Base-by-base conservation (phyloP, 2,329 filamentous ascomycete genomes). In the Colletotrichum paranaense region DNA sequence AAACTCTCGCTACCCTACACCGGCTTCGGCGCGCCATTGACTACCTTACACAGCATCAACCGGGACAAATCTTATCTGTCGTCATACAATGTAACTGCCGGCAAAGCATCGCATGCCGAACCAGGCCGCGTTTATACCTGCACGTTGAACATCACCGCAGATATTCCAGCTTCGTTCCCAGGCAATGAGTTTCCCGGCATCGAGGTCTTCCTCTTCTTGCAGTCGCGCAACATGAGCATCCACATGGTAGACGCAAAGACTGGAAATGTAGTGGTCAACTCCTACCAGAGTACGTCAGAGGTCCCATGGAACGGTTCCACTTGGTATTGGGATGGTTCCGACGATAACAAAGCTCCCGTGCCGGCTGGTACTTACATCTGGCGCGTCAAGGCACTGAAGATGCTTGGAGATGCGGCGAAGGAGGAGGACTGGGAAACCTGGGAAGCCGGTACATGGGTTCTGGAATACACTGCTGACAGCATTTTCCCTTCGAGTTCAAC, bases 301-400 rank as follows among this genome's bases (percentile, higher is more conserved):
- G 58, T 38, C 14, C 1, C 49, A 3, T 72, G 69, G 65, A 59
- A 58, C 4, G 35, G 2, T 2, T n/a, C 30, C 5, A 26, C 19
- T 0, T 72, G 69, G 69, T 72, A 68, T 11, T 68, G 69, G 69
- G 58, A 72, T 2, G 69, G 69, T 1, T 55, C 65, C 6, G 69
- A 72, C 11, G 69, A 11, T 2, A 55, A 68, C n/a, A 72, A 68
- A 28, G 24, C 52, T 1, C 62, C 42, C 19, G 24, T 68, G 4
- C 58, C 69, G 1, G 52, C 52, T 3, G 69, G 69, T 3, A 72
- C 19, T 2, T 68, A 68, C 28, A 46, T 42, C 6, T 72, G 65
- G 69, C 53, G 42, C 4, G 52, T 68, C 4, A 63, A 59, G 38
- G 16, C 69, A 7, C 58, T 57, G 1, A 68, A 16, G 26, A 1